Conservation (phyloP, 345 rosid genomes). For the Eucalyptus polyanthemos region DNA sequence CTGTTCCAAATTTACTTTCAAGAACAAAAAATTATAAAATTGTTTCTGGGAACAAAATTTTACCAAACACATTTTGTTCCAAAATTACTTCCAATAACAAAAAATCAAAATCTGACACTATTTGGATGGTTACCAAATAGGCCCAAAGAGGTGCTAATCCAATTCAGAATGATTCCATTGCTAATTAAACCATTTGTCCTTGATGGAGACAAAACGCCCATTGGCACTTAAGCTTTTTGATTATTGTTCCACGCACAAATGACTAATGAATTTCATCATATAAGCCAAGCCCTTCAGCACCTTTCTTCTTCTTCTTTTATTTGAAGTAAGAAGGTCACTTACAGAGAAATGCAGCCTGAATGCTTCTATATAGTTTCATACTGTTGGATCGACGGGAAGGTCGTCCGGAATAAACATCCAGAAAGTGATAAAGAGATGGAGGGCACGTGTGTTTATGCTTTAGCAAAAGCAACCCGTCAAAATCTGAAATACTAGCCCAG, state of each 20-base stretch:
- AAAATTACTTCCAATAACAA: too few relatives aligned
- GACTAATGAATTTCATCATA: background rate
- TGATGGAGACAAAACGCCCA: background rate
- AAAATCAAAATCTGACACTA: too few relatives aligned
- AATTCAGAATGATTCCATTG: background rate
- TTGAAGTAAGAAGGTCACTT: background rate
- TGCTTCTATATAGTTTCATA: background rate
- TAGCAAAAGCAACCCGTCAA: background rate
- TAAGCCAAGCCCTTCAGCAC: background rate
- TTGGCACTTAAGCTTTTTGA: background rate
- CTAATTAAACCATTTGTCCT: background rate
- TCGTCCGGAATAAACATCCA: background rate
- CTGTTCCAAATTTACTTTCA: rapidly evolving
- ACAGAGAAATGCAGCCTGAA: background rate
- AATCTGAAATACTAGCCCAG: background rate
- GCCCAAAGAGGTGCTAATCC: background rate
- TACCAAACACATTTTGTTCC: too few relatives aligned
- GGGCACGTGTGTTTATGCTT: background rate
- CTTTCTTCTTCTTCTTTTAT: background rate
- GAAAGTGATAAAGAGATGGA: background rate
- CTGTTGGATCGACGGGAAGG: background rate
- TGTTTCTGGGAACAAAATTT: rapidly evolving
- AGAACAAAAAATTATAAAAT: too few relatives aligned
- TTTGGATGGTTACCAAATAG: too few relatives aligned
- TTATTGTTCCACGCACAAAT: background rate